Evolutionary conservation across 148 eudicot genomes (phyloP), one percentile per base, ranked within the genome.

Genomic region (Rhododendron molle): DNA sequence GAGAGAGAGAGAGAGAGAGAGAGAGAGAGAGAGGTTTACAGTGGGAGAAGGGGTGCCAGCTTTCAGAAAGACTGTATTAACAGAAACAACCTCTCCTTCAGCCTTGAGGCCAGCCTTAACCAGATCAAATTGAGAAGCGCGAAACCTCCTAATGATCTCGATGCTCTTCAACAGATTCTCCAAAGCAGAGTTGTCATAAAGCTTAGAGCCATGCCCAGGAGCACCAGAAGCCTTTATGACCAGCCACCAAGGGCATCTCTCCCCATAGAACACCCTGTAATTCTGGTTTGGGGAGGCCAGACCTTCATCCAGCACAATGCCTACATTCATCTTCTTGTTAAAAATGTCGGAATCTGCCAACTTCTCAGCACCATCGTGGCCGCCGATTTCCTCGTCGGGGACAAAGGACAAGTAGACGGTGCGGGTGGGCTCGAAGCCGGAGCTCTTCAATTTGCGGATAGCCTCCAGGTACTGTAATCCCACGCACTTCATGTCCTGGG

Each of bases 401-500:
- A 95, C 96, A 80, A 97, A 97, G 9, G 98, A 91, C 86, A 97
- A 56, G 87, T 95, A 97, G 10, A 97, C 90, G 15, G 92, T 92
- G n/a, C 99, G 95, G 44, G 90, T 49, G 14, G 99, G 99, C 90
- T 86, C 87, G 80, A 94, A 97, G 26, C 95, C 94, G 36, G 93
- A 88, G n/a, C 81, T 87, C 87, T 93, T 93, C 67, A 97, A 90
- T 86, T 91, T 94, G 78, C 95, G 88, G 76, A 97, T 93, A 47
- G 99, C 99, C 86, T 97, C 99, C 81, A 97, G 87, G 87, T 97
- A 95, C 88, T 97, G 99, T 83, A 97, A 81, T 30, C 99, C 98
- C 49, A 97, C 99, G 83, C 98, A 95, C 88, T 97, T 97, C 99
- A 97, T 97, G 85, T 97, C 99, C 93, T 96, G 98, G 44, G 99